phyloP scores from a whole-genome alignment of 1,284 basidiomycete genomes.

The Cystobasidiaceae sp. region DNA sequence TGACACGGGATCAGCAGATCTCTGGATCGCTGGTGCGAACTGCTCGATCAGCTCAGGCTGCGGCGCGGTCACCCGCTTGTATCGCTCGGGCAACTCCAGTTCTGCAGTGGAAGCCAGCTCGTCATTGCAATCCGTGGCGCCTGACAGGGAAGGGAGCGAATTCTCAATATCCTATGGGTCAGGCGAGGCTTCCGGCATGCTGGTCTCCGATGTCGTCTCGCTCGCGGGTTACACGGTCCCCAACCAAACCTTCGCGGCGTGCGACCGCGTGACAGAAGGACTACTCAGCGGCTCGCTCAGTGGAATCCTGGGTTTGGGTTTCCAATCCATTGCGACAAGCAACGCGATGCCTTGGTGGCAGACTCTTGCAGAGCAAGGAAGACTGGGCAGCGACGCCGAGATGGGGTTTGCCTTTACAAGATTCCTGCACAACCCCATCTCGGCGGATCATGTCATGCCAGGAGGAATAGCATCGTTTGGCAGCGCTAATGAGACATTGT shows the following conservation, averaged over 20 bases:
- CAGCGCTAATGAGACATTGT: conserved; percentile 54
- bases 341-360: conserved; percentile 54
- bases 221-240: conserved; percentile 73
- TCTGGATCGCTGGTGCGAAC: conserved; percentile 61
- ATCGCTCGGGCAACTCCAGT: conserved; percentile 35
- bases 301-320: conserved; percentile 53
- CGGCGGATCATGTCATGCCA: conserved; percentile 26
- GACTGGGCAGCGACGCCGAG: conserved; percentile 54
- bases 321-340: conserved; percentile 49
- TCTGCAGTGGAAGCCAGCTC: conserved; percentile 33
- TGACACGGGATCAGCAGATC: conserved; percentile 73
- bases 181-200: conserved; percentile 64
- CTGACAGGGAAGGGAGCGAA: conserved; percentile 39
- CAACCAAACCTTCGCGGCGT: conserved; percentile 45
- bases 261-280: conserved; percentile 47
- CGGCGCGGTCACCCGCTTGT: conserved; percentile 40
- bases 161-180: conserved; percentile 79
- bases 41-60: conserved; percentile 51
- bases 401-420: conserved; percentile 81
- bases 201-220: conserved; percentile 66
- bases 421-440: conserved; percentile 44
- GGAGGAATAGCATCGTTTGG: conserved; percentile 28
- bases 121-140: neutral
- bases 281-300: conserved; percentile 50
- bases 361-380: conserved; percentile 57